Conservation (phyloP, 2,329 filamentous ascomycete genomes). For the Penicillium thymicola region DNA sequence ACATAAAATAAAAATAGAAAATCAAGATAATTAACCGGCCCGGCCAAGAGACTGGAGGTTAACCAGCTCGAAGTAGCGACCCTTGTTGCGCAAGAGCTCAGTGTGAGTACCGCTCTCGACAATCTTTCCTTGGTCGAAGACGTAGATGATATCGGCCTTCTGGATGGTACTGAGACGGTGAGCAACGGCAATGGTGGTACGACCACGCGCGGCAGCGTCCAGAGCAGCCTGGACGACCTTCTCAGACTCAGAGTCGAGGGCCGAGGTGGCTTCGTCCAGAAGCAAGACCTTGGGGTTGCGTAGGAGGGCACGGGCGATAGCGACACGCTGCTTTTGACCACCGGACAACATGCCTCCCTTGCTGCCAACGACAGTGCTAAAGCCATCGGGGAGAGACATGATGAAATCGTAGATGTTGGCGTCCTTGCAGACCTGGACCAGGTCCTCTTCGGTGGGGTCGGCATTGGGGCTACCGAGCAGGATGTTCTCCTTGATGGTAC, state of each 20-base stretch:
- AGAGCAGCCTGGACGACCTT: conserved; percentile 65
- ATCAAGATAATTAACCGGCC: conserved; percentile 28
- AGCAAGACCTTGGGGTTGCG: conserved; percentile 86
- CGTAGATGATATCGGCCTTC: conserved; percentile 90
- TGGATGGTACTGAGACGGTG: conserved; percentile 91
- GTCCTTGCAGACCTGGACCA: conserved; percentile 78
- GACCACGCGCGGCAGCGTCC: conserved; percentile 76
- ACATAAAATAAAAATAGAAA: background rate
- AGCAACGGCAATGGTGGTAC: conserved; percentile 91
- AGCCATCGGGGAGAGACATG: conserved; percentile 77
- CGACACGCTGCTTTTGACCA: conserved; percentile 92
- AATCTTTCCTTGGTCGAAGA: conserved; percentile 86
- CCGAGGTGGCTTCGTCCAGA: conserved; percentile 70
- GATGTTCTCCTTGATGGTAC: conserved; percentile 87
- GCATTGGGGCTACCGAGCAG: conserved; percentile 69
- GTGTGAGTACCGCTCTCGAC: conserved; percentile 80
- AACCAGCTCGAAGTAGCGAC: conserved; percentile 74
- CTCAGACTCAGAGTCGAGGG: conserved; percentile 50
- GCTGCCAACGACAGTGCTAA: conserved; percentile 79
- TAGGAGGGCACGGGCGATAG: conserved; percentile 85
- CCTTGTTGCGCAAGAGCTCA: conserved; percentile 66
- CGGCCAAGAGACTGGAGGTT: conserved; percentile 75
- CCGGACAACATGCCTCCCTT: conserved; percentile 84
- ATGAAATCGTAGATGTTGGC: conserved; percentile 94
- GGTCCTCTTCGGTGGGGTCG: conserved; percentile 65